Conservation (phyloP, 129 eudicot species). For the Helianthus tuberosus region DNA sequence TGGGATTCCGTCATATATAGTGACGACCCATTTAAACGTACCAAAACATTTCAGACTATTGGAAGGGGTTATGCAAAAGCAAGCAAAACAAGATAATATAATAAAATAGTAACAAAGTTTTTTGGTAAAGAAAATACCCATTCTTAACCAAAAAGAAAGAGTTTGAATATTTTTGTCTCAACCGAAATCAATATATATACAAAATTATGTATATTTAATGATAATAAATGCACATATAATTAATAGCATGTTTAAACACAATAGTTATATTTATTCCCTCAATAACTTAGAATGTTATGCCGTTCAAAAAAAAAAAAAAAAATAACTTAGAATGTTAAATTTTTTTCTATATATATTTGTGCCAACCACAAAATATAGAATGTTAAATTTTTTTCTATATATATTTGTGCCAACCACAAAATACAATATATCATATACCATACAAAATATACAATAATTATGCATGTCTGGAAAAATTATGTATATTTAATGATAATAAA, state of each 20-base stretch:
- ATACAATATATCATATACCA: no score
- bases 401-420: no score
- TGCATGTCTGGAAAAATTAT: no score
- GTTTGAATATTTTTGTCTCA: neutral
- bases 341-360: no score
- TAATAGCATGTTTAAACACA: neutral
- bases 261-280: no score
- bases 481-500: neutral
- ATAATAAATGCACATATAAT: neutral
- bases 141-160: neutral
- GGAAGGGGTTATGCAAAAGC: slow-evolving; percentile 3
- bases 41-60: no score
- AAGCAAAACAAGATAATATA: neutral
- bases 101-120: neutral
- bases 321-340: no score
- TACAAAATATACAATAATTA: no score
- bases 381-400: no score
- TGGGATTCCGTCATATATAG: slow-evolving; percentile 18
- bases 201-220: neutral
- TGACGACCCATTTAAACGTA: neutral
- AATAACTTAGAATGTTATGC: no score
- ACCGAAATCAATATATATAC: neutral
- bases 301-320: no score
- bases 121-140: slow-evolving; percentile 1
- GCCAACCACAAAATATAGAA: no score